These are phyloP conservation scores for Phytophthora niederhauseri DNA, from an alignment of 352 stramenopile species.

Conservation along the genomic window DNA sequence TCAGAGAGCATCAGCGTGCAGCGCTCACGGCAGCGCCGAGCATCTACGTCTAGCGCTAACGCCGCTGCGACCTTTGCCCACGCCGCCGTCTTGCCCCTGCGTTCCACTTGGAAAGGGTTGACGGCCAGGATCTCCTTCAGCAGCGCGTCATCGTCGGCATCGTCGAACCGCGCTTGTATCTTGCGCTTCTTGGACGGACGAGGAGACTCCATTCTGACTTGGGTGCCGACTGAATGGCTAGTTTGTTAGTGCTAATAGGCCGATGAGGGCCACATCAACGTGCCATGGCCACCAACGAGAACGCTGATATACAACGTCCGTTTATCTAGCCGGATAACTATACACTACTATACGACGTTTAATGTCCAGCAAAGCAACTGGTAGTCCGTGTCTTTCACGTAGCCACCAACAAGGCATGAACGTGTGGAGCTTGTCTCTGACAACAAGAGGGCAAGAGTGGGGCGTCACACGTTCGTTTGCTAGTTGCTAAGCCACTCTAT, in stretches of 20 bases:
- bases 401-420: neutral
- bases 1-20: neutral
- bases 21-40: neutral
- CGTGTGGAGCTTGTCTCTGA: neutral
- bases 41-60: neutral
- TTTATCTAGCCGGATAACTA: neutral
- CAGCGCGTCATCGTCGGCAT: neutral
- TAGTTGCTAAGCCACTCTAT: neutral
- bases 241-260: neutral
- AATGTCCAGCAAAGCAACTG: neutral
- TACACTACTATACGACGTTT: neutral
- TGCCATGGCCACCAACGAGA: no score
- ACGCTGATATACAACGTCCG: neutral
- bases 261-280: no score
- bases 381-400: neutral
- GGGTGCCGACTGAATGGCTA: neutral
- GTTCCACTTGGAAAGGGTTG: neutral
- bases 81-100: no score
- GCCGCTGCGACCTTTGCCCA: neutral
- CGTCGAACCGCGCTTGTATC: neutral
- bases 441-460: neutral
- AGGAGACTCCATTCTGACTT: neutral
- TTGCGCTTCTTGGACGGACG: neutral
- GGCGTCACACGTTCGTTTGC: neutral
- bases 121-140: neutral